Percentiles rank a stretch among this genome's conserved stretches.
Evolutionary conservation across 2,329 filamentous ascomycete genomes (phyloP).

Genomic region (Fusarium odoratissimum): DNA sequence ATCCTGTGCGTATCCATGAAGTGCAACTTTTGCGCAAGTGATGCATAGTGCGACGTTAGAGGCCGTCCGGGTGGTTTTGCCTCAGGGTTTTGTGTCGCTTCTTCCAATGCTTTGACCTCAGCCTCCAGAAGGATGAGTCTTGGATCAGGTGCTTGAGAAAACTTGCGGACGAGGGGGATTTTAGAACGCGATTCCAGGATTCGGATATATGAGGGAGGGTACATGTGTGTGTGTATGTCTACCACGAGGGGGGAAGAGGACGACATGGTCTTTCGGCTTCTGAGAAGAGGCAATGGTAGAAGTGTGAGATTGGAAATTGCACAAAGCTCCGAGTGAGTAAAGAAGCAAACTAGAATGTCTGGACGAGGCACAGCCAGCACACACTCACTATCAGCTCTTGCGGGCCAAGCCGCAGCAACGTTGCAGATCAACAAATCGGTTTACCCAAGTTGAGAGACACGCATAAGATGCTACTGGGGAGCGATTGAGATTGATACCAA

Average conservation of each 20-base stretch:
- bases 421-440: constrained; percentile 22
- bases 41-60: constrained; percentile 85
- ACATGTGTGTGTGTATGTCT: constrained; percentile 78
- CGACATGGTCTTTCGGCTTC: constrained; percentile 46
- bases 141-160: constrained; percentile 66
- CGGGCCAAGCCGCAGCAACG: constrained; percentile 11
- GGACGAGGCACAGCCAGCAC: background rate
- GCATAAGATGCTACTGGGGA: constrained; percentile 7
- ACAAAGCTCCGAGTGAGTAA: background rate
- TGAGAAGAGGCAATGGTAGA: background rate
- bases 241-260: constrained; percentile 59
- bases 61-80: constrained; percentile 78
- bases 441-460: constrained; percentile 16
- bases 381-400: background rate
- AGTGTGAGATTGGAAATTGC: background rate
- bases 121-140: constrained; percentile 74
- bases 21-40: constrained; percentile 80
- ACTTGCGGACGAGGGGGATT: constrained; percentile 78
- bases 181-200: constrained; percentile 68
- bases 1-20: constrained; percentile 92
- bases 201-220: constrained; percentile 71
- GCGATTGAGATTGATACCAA: background rate
- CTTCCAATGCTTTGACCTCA: constrained; percentile 60
- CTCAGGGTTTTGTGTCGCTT: constrained; percentile 64
- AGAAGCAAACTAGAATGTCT: background rate